These are phyloP conservation scores for Trichophyton mentagrophytes DNA, from an alignment of 2,329 filamentous ascomycete species.

Conservation along the genomic window DNA sequence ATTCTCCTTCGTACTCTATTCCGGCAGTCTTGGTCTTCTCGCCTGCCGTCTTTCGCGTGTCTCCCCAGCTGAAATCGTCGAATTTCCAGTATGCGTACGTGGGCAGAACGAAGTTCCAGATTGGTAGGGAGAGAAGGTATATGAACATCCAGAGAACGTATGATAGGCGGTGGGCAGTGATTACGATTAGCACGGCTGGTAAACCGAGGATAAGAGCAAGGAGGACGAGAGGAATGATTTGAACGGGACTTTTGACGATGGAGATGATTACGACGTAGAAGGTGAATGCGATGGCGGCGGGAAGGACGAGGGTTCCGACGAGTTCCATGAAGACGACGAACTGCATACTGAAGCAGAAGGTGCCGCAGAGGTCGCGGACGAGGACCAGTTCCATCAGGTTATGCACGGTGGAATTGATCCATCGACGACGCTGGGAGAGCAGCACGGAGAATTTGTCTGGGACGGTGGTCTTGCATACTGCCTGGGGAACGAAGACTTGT, in stretches of 20 bases:
- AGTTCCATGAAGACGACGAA: conserved; percentile 95
- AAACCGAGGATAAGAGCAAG: conserved; percentile 85
- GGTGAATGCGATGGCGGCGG: conserved; percentile 92
- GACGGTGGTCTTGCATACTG: conserved; percentile 96
- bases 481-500: conserved; percentile 95
- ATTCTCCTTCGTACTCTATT: conserved; percentile 83
- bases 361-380: conserved; percentile 90
- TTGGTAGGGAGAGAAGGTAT: conserved; percentile 79
- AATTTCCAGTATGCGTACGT: conserved; percentile 98
- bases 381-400: conserved; percentile 96
- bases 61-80: conserved; percentile 98
- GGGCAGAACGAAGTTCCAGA: conserved; percentile 96
- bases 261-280: conserved; percentile 88
- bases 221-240: conserved; percentile 81
- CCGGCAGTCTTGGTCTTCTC: conserved; percentile 80
- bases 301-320: conserved; percentile 83
- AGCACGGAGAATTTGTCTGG: conserved; percentile 86
- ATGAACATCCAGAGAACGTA: conserved; percentile 97
- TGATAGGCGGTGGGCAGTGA: conserved; percentile 83
- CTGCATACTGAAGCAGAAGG: conserved; percentile 99
- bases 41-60: conserved; percentile 87
- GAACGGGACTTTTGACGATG: conserved; percentile 61
- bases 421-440: conserved; percentile 85
- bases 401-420: conserved; percentile 99
- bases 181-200: conserved; percentile 76